phyloP scores from a whole-genome alignment of 2,329 filamentous ascomycete genomes.

The Zymoseptoria pseudotritici region DNA sequence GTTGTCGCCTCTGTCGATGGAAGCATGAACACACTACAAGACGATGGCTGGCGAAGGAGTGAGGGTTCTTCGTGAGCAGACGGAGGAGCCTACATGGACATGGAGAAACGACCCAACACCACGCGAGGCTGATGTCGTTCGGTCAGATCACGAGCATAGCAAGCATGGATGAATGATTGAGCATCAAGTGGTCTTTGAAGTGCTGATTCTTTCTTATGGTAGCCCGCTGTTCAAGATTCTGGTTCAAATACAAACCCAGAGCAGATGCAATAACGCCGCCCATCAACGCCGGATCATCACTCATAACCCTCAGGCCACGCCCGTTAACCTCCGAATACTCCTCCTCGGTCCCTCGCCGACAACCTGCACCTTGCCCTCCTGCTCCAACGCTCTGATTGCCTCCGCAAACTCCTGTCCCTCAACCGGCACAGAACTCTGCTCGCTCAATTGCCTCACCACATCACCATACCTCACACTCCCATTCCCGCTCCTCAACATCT shows the following conservation, averaged over 20 bases:
- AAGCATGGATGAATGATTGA: neutral
- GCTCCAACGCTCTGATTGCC: slow-evolving; percentile 69
- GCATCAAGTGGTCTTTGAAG: neutral
- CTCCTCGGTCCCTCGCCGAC: slow-evolving; percentile 77
- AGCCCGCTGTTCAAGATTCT: neutral
- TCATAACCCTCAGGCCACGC: slow-evolving; percentile 30
- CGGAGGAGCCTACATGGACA: neutral
- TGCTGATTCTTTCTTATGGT: neutral
- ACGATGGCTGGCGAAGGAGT: neutral
- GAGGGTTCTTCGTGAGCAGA: neutral
- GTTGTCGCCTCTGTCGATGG: neutral
- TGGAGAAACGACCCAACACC: neutral
- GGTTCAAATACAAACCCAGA: neutral
- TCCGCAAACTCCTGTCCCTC: slow-evolving; percentile 78
- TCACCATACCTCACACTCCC: slow-evolving; percentile 71
- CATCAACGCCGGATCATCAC: neutral
- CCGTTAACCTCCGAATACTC: slow-evolving; percentile 68
- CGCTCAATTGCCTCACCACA: slow-evolving; percentile 62
- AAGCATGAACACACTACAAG: too few species aligned
- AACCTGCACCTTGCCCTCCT: slow-evolving; percentile 74
- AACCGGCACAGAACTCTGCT: slow-evolving; percentile 60
- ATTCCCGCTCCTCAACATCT: slow-evolving; percentile 58
- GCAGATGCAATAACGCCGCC: neutral
- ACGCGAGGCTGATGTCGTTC: neutral
- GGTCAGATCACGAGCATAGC: neutral